Percentiles rank a stretch among this genome's conserved stretches.
Evolutionary conservation across 2,329 filamentous ascomycete genomes (phyloP).

Genomic region (Talaromyces amestolkiae): DNA sequence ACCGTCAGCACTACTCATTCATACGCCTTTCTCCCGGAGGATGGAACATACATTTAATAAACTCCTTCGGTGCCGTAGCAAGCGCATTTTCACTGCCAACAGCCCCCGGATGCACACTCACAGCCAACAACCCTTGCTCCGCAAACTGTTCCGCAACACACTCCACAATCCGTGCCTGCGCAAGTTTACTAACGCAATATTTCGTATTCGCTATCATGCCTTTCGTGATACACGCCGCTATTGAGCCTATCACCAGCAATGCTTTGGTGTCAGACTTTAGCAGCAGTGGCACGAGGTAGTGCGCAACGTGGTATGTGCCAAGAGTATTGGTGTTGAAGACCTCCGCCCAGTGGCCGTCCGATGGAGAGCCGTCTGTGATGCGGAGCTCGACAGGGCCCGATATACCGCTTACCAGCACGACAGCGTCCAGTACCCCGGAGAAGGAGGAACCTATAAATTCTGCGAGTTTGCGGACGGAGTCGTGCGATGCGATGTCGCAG

Average conservation of each 20-base stretch:
- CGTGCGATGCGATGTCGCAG: conserved; percentile 30
- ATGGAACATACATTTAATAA: conserved; percentile 22
- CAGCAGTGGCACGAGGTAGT: conserved; percentile 34
- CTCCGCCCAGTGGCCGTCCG: conserved; percentile 31
- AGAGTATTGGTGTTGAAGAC: conserved; percentile 35
- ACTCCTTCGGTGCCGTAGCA: conserved; percentile 25
- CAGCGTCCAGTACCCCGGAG: conserved; percentile 20
- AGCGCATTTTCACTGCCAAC: conserved; percentile 36
- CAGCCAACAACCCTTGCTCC: conserved; percentile 25
- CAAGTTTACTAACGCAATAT: conserved; percentile 37
- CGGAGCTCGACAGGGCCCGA: conserved; percentile 34
- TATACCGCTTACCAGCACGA: conserved; percentile 25
- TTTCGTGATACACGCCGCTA: conserved; percentile 34
- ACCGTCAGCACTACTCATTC: neutral
- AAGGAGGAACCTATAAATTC: conserved; percentile 15
- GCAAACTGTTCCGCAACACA: conserved; percentile 35
- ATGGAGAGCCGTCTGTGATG: conserved; percentile 30
- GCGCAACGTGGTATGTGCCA: conserved; percentile 37
- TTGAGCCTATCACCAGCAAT: conserved; percentile 31
- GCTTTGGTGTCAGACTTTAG: conserved; percentile 27
- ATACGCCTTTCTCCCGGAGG: neutral
- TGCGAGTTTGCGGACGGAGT: conserved; percentile 27
- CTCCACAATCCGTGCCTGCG: conserved; percentile 38
- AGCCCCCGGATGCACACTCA: conserved; percentile 36
- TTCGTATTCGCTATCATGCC: conserved; percentile 43